phyloP scores from a whole-genome alignment of 352 stramenopile genomes.

The Phytopythium montanum region DNA sequence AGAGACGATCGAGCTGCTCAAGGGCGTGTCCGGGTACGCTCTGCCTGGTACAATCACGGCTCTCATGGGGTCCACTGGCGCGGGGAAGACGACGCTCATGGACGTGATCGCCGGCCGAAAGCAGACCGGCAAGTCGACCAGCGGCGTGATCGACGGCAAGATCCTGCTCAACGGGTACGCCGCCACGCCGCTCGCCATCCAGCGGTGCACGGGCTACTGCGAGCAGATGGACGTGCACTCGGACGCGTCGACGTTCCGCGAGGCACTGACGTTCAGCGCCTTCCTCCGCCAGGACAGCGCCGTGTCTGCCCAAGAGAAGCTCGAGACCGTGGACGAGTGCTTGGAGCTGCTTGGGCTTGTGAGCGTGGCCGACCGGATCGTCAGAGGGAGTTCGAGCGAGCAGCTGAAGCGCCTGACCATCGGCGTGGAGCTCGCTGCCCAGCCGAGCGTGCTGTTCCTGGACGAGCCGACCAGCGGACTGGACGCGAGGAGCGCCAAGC shows the following conservation, averaged over 20 bases:
- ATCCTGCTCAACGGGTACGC: slow-evolving; percentile 29
- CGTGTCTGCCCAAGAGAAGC: slow-evolving; percentile 19
- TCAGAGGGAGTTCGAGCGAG: slow-evolving; percentile 28
- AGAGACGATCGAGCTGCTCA: slow-evolving; percentile 32
- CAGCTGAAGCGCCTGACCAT: slow-evolving; percentile 53
- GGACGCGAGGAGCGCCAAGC: slow-evolving; percentile 82
- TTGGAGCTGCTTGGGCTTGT: slow-evolving; percentile 31
- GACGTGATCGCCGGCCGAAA: slow-evolving; percentile 90
- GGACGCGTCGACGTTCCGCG: slow-evolving; percentile 81
- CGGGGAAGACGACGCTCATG: slow-evolving; percentile 79
- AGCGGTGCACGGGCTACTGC: slow-evolving; percentile 34
- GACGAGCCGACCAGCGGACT: slow-evolving; percentile 90
- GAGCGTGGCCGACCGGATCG: slow-evolving; percentile 26
- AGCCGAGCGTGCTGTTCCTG: slow-evolving; percentile 78
- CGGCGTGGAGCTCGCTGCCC: slow-evolving; percentile 83
- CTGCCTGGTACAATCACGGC: slow-evolving; percentile 69
- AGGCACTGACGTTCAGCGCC: slow-evolving; percentile 86
- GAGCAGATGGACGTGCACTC: slow-evolving; percentile 85
- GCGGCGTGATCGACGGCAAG: slow-evolving; percentile 3
- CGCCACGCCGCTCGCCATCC: slow-evolving; percentile 15
- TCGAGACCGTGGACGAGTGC: slow-evolving; percentile 24
- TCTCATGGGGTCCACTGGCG: slow-evolving; percentile 80
- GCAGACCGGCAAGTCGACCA: slow-evolving; percentile 1
- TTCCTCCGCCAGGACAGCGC: slow-evolving; percentile 46
- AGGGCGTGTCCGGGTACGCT: slow-evolving; percentile 54